phyloP scores from a whole-genome alignment of 768 basidiomycete genomes.

The Exidia glandulosa region DNA sequence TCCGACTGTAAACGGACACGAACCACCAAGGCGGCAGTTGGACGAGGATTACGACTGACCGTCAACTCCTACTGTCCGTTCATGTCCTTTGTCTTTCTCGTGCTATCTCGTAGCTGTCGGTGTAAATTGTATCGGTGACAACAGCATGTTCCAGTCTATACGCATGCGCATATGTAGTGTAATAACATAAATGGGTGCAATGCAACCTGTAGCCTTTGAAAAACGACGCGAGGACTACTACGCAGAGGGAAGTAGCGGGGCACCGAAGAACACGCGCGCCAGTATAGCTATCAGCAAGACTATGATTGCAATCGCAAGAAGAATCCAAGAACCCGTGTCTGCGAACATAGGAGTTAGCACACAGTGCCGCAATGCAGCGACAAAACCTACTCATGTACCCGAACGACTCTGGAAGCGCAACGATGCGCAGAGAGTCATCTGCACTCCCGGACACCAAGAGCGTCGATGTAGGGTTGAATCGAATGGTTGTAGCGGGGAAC shows the following conservation, averaged over 20 bases:
- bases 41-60: constrained; percentile 80
- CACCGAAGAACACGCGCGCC: constrained; percentile 1
- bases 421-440: constrained; percentile 75
- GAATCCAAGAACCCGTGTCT: constrained; percentile 7
- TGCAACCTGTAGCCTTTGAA: too few relatives aligned
- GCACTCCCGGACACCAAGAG: constrained; percentile 82
- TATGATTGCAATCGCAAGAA: constrained; percentile 14
- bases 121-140: background rate
- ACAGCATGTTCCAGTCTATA: background rate
- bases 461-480: constrained; percentile 76
- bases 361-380: background rate
- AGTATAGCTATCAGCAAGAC: constrained; percentile 18
- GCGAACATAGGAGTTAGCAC: background rate
- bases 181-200: constrained; percentile 1
- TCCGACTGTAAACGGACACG: background rate
- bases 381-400: constrained; percentile 28
- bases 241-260: constrained; percentile 1
- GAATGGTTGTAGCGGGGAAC: constrained; percentile 81
- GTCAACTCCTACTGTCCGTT: too few relatives aligned
- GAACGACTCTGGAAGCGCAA: constrained; percentile 53
- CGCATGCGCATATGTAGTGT: background rate
- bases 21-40: constrained; percentile 51
- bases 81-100: background rate
- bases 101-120: background rate
- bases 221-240: background rate